Conservation (phyloP, 2,329 filamentous ascomycete genomes). For the Trichoderma endophyticum region DNA sequence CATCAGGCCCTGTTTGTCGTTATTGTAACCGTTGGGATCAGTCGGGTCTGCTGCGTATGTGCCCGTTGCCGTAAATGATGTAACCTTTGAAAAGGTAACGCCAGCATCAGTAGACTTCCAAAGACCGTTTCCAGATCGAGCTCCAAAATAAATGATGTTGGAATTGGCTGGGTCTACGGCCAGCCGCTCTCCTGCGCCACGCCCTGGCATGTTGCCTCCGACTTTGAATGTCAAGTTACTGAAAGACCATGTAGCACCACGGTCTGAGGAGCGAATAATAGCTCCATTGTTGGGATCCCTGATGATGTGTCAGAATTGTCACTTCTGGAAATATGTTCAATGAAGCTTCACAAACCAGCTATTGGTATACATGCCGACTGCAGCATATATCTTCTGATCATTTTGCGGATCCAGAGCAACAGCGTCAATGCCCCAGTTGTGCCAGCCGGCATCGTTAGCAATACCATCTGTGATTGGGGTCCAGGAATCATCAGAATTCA, state of each 20-base stretch:
- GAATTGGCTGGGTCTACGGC: constrained; percentile 11
- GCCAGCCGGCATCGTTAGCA: constrained; percentile 5
- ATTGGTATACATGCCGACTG: constrained; percentile 9
- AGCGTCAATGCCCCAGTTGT: constrained; percentile 7
- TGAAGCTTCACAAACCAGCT: neutral
- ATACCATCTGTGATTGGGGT: neutral
- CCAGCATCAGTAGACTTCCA: constrained; percentile 9
- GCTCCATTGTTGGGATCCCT: constrained; percentile 12
- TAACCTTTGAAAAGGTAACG: constrained; percentile 11
- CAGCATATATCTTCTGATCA: constrained; percentile 8
- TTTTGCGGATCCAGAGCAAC: constrained; percentile 8
- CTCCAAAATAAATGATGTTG: constrained; percentile 7
- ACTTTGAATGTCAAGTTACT: constrained; percentile 10
- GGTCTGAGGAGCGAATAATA: constrained; percentile 12
- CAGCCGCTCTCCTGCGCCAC: neutral
- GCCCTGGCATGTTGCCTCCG: constrained; percentile 8
- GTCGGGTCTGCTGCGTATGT: neutral
- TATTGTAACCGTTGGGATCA: constrained; percentile 4
- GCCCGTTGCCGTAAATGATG: constrained; percentile 7
- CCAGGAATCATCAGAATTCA: constrained; percentile 12
- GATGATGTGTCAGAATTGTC: neutral
- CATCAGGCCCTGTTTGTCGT: constrained; percentile 2
- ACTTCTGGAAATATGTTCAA: neutral
- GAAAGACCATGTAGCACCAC: constrained; percentile 3
- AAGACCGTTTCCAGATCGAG: constrained; percentile 11